Evolutionary conservation across 331 rosid genomes (phyloP).

Genomic region (Dryas integrifolia): DNA sequence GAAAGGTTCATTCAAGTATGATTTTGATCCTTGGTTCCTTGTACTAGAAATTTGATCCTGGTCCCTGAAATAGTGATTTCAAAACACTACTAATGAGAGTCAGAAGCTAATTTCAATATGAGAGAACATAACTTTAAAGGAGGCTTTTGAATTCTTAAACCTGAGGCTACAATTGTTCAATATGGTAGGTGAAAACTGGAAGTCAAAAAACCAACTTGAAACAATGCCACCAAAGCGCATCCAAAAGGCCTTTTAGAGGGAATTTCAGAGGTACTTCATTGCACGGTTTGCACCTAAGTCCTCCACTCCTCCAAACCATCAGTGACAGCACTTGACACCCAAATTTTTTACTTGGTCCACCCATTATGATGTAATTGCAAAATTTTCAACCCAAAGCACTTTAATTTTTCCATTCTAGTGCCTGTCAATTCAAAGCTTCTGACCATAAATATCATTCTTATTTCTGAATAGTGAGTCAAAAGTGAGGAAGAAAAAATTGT

Average conservation of each 20-base stretch:
- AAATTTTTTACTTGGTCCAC: too few relatives aligned
- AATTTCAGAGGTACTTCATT: not conserved
- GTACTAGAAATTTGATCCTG: not conserved
- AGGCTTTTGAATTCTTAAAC: not conserved
- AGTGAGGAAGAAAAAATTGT: constrained; percentile 4
- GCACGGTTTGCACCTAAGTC: not conserved
- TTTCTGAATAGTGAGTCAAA: not conserved
- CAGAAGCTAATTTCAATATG: too few relatives aligned
- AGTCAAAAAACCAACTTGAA: not conserved
- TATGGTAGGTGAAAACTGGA: not conserved
- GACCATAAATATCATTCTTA: too few relatives aligned
- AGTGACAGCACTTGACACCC: not conserved
- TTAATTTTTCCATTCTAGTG: not conserved
- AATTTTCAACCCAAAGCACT: not conserved
- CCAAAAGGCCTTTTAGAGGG: not conserved
- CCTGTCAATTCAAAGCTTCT: constrained; percentile 6
- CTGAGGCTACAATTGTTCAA: not conserved
- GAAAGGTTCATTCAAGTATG: not conserved
- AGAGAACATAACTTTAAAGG: not conserved
- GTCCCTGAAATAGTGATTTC: not conserved
- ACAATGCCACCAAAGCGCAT: constrained; percentile 1
- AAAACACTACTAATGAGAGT: too few relatives aligned
- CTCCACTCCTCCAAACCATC: not conserved
- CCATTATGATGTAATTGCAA: not conserved
- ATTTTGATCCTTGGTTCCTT: not conserved